Evolutionary conservation across 139 green algal species (phyloP).

Genomic region (Astrephomene gubernaculifera): DNA sequence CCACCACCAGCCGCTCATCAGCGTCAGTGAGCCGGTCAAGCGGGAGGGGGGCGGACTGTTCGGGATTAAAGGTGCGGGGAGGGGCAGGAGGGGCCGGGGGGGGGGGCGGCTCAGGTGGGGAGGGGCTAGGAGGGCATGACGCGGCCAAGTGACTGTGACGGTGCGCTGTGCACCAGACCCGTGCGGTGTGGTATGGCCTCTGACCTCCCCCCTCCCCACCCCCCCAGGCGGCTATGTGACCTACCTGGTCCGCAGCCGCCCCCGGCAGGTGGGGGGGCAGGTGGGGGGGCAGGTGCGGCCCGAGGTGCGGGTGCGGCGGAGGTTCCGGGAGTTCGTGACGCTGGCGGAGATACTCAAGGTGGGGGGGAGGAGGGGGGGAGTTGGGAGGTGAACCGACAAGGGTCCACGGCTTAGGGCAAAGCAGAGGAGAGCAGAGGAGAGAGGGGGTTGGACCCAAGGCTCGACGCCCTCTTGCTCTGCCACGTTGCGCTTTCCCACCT

Average conservation of each 20-base stretch:
- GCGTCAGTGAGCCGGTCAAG: conserved; percentile 78
- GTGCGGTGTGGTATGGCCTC: not conserved
- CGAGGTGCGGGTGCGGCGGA: conserved; percentile 57
- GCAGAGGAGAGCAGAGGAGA: not conserved
- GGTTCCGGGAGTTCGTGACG: conserved; percentile 74
- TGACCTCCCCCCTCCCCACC: not conserved
- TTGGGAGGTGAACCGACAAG: too few species aligned
- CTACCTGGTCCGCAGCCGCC: conserved; percentile 63
- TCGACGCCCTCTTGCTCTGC: too few species aligned
- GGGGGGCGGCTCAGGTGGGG: not conserved
- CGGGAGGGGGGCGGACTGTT: conserved; percentile 64
- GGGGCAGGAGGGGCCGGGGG: not conserved
- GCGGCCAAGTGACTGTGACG: too few species aligned
- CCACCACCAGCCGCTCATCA: conserved; percentile 57
- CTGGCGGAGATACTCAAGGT: conserved; percentile 71
- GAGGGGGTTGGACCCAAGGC: not conserved
- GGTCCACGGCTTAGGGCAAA: too few species aligned
- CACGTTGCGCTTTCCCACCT: not conserved
- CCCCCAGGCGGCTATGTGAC: conserved; percentile 63
- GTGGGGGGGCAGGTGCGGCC: conserved; percentile 21
- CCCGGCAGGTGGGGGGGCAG: conserved; percentile 51
- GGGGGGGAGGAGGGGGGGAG: not conserved
- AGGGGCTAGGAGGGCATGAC: not conserved
- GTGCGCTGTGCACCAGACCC: too few species aligned
- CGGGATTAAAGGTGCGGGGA: conserved; percentile 66